phyloP scores from a whole-genome alignment of 306 rosid genomes.

The Senna tora region DNA sequence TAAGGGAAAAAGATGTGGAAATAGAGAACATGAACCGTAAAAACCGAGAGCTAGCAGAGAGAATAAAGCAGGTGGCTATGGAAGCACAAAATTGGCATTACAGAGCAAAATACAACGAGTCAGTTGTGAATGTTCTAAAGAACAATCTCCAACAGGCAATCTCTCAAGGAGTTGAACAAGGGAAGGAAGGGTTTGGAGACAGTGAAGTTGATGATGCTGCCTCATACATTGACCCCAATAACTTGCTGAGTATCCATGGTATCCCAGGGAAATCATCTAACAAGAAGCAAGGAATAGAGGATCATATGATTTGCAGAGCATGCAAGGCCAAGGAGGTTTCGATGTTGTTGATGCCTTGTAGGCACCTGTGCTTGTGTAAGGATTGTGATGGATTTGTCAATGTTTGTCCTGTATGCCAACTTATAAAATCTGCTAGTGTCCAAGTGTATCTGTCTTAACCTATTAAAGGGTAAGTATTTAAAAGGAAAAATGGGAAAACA shows the following conservation, averaged over 20 bases:
- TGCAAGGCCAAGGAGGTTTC: slow-evolving; percentile 86
- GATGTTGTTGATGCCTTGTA: slow-evolving; percentile 85
- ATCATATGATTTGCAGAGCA: slow-evolving; percentile 58
- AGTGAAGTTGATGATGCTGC: slow-evolving; percentile 84
- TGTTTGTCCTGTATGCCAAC: slow-evolving; percentile 83
- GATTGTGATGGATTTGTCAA: slow-evolving; percentile 70
- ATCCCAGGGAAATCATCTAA: slow-evolving; percentile 37
- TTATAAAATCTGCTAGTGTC: slow-evolving; percentile 71
- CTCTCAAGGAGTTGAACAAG: slow-evolving; percentile 84
- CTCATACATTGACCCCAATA: slow-evolving; percentile 65
- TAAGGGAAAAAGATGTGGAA: slow-evolving; percentile 73
- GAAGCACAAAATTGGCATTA: slow-evolving; percentile 92
- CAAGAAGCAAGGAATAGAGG: slow-evolving; percentile 55
- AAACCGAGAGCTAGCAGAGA: slow-evolving; percentile 78
- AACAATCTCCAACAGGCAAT: slow-evolving; percentile 86
- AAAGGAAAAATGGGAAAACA: not conserved
- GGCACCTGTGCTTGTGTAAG: slow-evolving; percentile 88
- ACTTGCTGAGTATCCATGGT: slow-evolving; percentile 51
- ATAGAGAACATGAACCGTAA: slow-evolving; percentile 75
- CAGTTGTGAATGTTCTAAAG: slow-evolving; percentile 72
- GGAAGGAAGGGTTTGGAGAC: slow-evolving; percentile 95
- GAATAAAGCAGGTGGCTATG: slow-evolving; percentile 73
- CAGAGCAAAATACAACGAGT: slow-evolving; percentile 84
- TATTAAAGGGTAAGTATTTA: slow-evolving; percentile 31
- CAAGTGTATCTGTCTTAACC: slow-evolving; percentile 71